Percentiles rank a stretch among this genome's conserved stretches.
These are phyloP conservation scores for Mercurialis annua DNA, from an alignment of 345 rosid genomes.

Conservation along the genomic window DNA sequence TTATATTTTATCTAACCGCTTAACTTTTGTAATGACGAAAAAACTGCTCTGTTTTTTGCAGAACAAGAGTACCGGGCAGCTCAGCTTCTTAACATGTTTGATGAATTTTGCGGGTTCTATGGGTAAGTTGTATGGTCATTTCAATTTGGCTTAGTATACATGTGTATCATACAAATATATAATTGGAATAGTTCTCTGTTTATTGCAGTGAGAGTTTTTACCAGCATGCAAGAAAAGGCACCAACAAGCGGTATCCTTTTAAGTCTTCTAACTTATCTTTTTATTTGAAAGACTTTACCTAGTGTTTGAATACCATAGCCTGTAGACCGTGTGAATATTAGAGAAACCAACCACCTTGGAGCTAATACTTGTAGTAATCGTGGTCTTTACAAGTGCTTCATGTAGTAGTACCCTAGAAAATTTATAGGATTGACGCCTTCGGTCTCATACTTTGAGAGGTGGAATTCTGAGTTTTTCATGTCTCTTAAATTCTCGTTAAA, in stretches of 20 bases:
- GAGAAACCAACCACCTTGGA: not conserved
- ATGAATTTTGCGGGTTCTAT: slow-evolving; percentile 75
- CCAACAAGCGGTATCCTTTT: slow-evolving; percentile 78
- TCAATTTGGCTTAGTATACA: not conserved
- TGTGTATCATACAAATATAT: not conserved
- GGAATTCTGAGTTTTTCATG: not conserved
- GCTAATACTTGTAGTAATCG: not conserved
- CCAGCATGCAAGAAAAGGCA: slow-evolving; percentile 90
- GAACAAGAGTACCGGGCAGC: slow-evolving; percentile 91
- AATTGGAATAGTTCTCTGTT: not conserved
- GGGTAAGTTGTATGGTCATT: slow-evolving; percentile 43
- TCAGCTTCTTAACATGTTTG: slow-evolving; percentile 83
- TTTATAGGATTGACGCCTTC: not conserved
- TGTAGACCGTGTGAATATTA: not conserved
- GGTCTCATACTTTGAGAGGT: not conserved
- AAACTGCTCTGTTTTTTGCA: slow-evolving; percentile 23
- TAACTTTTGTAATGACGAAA: not conserved
- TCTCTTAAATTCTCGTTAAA: not conserved
- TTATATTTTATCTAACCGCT: not conserved
- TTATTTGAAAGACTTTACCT: not conserved
- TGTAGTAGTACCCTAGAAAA: not conserved
- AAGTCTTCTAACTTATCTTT: slow-evolving; percentile 2
- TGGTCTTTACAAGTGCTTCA: not conserved
- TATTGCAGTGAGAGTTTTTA: slow-evolving; percentile 79
- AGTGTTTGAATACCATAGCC: not conserved